Conservation (phyloP, 768 basidiomycete species). For the Polyporus arcularius region DNA sequence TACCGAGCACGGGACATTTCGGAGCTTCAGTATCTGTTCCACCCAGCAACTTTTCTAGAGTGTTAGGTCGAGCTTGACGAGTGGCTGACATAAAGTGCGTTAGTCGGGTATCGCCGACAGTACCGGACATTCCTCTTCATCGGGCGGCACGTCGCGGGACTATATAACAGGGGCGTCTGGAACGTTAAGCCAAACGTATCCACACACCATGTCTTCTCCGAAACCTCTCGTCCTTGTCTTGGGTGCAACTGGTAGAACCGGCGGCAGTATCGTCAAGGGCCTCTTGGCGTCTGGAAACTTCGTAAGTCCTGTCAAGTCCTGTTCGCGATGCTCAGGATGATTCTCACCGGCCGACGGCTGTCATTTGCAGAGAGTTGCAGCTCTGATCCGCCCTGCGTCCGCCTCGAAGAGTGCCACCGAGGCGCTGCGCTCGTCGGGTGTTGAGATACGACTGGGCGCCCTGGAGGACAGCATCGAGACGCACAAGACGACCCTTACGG, state of each 20-base stretch:
- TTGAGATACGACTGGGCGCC: slow-evolving; percentile 23
- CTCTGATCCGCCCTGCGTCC: slow-evolving; percentile 20
- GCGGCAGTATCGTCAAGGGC: slow-evolving; percentile 11
- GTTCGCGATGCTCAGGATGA: too few relatives aligned
- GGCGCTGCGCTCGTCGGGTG: slow-evolving; percentile 15
- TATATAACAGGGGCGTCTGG: too few relatives aligned
- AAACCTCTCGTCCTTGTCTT: slow-evolving; percentile 21
- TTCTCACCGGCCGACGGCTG: background rate
- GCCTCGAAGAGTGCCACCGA: slow-evolving; percentile 17
- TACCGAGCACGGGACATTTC: too few relatives aligned
- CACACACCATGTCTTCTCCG: background rate
- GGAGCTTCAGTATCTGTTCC: too few relatives aligned
- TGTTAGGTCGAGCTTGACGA: too few relatives aligned
- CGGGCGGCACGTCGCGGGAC: too few relatives aligned
- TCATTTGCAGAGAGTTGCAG: slow-evolving; percentile 12
- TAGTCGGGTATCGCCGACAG: too few relatives aligned
- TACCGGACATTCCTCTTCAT: too few relatives aligned
- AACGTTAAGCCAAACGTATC: background rate
- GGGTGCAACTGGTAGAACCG: slow-evolving; percentile 23
- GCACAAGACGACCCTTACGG: slow-evolving; percentile 16
- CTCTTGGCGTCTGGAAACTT: slow-evolving; percentile 15
- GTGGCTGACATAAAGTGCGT: too few relatives aligned
- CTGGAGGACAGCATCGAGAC: slow-evolving; percentile 11
- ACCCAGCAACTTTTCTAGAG: too few relatives aligned
- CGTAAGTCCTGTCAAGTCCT: slow-evolving; percentile 8